These are phyloP conservation scores for Shiraia sp. DNA, from an alignment of 2,329 filamentous ascomycete genomes.

Conservation along the genomic window DNA sequence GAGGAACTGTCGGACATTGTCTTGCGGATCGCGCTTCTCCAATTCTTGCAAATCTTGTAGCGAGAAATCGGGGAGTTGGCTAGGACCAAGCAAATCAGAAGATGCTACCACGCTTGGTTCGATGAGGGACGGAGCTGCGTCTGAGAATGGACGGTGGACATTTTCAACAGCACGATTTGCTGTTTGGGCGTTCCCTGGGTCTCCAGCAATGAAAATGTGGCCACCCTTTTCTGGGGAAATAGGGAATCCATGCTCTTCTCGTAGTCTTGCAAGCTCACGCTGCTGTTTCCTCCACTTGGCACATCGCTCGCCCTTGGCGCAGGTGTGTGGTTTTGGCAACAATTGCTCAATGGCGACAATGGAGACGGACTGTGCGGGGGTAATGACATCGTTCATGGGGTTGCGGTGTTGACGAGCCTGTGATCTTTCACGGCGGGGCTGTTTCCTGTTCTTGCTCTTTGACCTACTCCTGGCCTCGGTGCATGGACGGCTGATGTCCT, in stretches of 20 bases:
- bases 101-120: constrained; percentile 77
- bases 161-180: constrained; percentile 57
- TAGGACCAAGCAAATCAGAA: constrained; percentile 83
- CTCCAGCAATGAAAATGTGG: constrained; percentile 74
- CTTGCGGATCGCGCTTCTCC: constrained; percentile 77
- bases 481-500: constrained; percentile 52
- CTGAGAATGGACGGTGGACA: constrained; percentile 70
- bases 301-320: constrained; percentile 85
- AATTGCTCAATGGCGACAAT: constrained; percentile 92
- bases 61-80: constrained; percentile 63
- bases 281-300: constrained; percentile 81
- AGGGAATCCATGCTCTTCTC: constrained; percentile 70
- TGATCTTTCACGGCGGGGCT: constrained; percentile 36
- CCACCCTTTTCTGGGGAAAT: constrained; percentile 65
- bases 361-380: constrained; percentile 81
- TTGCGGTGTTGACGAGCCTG: constrained; percentile 45
- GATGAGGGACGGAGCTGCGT: constrained; percentile 62
- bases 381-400: constrained; percentile 65
- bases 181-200: constrained; percentile 76
- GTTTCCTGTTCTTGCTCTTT: constrained; percentile 41
- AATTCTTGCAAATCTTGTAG: constrained; percentile 77
- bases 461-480: constrained; percentile 41
- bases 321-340: constrained; percentile 80
- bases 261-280: constrained; percentile 73
- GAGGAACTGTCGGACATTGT: constrained; percentile 91